Evolutionary conservation across 768 basidiomycete species (phyloP).

Genomic region (Suillus spraguei): DNA sequence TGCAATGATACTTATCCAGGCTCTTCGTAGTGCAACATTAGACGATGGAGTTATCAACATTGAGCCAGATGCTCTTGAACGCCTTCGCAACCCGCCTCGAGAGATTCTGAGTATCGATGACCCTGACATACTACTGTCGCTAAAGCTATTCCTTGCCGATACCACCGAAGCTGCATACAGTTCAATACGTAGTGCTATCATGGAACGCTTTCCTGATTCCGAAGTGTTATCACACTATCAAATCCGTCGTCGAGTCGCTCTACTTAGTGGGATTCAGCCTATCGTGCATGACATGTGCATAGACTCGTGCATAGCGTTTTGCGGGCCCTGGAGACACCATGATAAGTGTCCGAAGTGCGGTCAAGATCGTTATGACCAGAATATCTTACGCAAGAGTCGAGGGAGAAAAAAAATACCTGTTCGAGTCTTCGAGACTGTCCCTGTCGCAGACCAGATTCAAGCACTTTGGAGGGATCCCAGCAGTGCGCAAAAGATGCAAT

Average conservation of each 20-base stretch:
- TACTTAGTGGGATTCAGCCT: slow-evolving; percentile 5
- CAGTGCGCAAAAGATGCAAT: slow-evolving; percentile 1
- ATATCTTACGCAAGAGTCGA: background rate
- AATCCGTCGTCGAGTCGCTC: background rate
- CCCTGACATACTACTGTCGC: background rate
- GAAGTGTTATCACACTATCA: slow-evolving; percentile 8
- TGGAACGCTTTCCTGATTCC: slow-evolving; percentile 19
- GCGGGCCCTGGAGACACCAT: slow-evolving; percentile 20
- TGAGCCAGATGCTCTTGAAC: background rate
- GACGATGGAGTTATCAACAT: background rate
- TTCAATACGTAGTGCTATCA: slow-evolving; percentile 22
- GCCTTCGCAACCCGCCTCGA: background rate
- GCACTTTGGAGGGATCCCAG: slow-evolving; percentile 32
- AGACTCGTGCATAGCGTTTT: slow-evolving; percentile 17
- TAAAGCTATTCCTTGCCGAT: slow-evolving; percentile 21
- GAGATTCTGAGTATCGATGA: background rate
- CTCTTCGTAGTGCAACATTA: background rate
- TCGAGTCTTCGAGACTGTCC: slow-evolving; percentile 17
- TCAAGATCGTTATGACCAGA: slow-evolving; percentile 29
- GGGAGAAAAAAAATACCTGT: slow-evolving; percentile 11
- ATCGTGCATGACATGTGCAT: slow-evolving; percentile 19
- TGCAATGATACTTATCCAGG: background rate
- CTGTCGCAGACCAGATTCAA: slow-evolving; percentile 39
- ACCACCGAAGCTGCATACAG: slow-evolving; percentile 36
- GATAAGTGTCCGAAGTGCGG: slow-evolving; percentile 35